Evolutionary conservation across 202 grass and related monocot species (phyloP).

Genomic region (Setaria italica): DNA sequence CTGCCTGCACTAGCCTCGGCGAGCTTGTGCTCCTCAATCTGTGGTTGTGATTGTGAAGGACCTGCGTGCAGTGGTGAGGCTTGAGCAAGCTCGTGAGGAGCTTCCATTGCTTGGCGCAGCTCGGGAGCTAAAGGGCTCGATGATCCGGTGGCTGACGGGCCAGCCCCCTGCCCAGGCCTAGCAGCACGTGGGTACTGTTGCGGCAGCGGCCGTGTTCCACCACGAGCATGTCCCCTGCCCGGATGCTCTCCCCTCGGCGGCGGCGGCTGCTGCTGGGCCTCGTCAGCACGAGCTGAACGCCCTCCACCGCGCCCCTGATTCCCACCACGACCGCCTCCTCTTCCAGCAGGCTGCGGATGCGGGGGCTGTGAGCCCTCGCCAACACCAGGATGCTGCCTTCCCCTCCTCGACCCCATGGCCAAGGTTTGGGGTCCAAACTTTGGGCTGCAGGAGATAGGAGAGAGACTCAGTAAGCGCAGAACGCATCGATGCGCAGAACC

Average conservation of each 20-base stretch:
- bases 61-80: conserved; percentile 35
- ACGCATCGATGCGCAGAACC: background rate
- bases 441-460: conserved; percentile 22
- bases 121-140: conserved; percentile 66
- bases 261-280: conserved; percentile 27
- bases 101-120: conserved; percentile 90
- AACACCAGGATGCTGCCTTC: conserved; percentile 40
- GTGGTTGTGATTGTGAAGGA: conserved; percentile 26
- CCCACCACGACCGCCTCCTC: conserved; percentile 53
- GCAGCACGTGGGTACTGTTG: conserved; percentile 27
- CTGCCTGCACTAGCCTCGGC: conserved; percentile 36
- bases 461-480: background rate
- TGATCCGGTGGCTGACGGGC: conserved; percentile 14
- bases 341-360: conserved; percentile 46
- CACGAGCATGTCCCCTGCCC: conserved; percentile 21
- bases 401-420: conserved; percentile 52
- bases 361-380: conserved; percentile 39
- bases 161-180: conserved; percentile 29
- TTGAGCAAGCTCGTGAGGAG: conserved; percentile 48
- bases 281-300: background rate
- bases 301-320: conserved; percentile 19
- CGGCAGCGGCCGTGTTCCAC: background rate
- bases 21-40: conserved; percentile 20
- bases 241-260: conserved; percentile 21
- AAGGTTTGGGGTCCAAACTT: background rate